A percentile compares a stretch with the other conserved stretches of the same genome.
Conservation (phyloP, 306 rosid species). For the Rubus parviflorus region DNA sequence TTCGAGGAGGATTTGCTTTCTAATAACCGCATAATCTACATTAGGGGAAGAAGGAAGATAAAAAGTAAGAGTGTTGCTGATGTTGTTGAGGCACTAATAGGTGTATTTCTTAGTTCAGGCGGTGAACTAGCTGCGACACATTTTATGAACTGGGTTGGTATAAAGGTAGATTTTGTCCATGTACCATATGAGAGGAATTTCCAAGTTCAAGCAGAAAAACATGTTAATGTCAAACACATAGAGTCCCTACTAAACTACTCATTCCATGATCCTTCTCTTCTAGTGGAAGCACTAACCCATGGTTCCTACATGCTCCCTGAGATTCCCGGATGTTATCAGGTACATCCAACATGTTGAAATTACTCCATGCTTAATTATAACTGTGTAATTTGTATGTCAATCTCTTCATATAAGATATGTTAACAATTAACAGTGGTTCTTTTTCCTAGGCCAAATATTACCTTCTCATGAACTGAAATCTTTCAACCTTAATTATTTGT, state of each 20-base stretch:
- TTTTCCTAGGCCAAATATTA: too few relatives aligned
- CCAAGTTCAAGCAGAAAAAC: constrained; percentile 31
- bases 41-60: constrained; percentile 41
- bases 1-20: constrained; percentile 39
- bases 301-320: constrained; percentile 87
- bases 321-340: constrained; percentile 89
- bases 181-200: constrained; percentile 44
- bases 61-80: constrained; percentile 62
- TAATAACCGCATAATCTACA: constrained; percentile 30
- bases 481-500: background rate
- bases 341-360: constrained; percentile 16
- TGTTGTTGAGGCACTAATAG: constrained; percentile 88
- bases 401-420: background rate
- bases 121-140: constrained; percentile 65
- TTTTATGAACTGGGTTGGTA: constrained; percentile 73
- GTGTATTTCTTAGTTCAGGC: constrained; percentile 69
- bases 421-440: too few relatives aligned
- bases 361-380: background rate
- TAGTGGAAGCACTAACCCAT: constrained; percentile 83
- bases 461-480: too few relatives aligned
- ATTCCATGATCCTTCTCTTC: constrained; percentile 50
- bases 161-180: constrained; percentile 49
- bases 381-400: background rate
- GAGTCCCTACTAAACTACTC: constrained; percentile 59
- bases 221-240: constrained; percentile 44